Base-by-base conservation (phyloP, 345 rosid species). In the Mercurialis annua region DNA sequence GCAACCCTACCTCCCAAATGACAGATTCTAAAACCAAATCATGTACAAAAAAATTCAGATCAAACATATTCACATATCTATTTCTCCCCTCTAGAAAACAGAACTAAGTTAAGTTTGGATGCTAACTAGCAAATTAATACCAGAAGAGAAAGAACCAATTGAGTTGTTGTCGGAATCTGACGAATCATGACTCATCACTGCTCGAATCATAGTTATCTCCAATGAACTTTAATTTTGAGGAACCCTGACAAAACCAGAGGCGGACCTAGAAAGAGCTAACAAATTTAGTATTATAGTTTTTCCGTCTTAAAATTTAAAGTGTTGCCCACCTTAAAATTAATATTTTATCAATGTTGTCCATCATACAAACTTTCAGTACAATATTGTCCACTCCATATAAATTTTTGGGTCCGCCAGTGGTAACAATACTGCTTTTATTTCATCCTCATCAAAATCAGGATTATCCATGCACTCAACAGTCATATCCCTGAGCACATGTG, bases 121-220 rank as follows among this genome's bases (percentile, higher is more conserved):
- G 18, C 26, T 20, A 4, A 12, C 11, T 3, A 43, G 1, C 53
- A 43, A 61, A 61, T 62, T 53, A 27, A 24, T 43, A 62, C 46
- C 66, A 26, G 66, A 62, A 26, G 53, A 26, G 40, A 43, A 62
- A 26, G 66, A 27, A 44, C 53, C 24, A 16, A 8, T 46, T 18
- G 66, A 62, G 66, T 44, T 44, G 53, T 62, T 16, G 29, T 44
- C 53, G 9, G 53, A 62, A 62, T 62, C 66, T 27, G 53, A 62
- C 11, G 53, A 62, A 18, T 62, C 38, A 62, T 10, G 53, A 62
- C 9, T 62, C 38, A 27, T 26, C 53, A 17, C 66, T 27, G 66
- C 53, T 27, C 7, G 66, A 29, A n/a, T 27, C 66, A 27, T 27
- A 15, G 5, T 27, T 27, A 12, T 16, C 53, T 27, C 24, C 40